Conservation (phyloP, 2,329 filamentous ascomycete species). For the Rhytidhysteron rufulum region DNA sequence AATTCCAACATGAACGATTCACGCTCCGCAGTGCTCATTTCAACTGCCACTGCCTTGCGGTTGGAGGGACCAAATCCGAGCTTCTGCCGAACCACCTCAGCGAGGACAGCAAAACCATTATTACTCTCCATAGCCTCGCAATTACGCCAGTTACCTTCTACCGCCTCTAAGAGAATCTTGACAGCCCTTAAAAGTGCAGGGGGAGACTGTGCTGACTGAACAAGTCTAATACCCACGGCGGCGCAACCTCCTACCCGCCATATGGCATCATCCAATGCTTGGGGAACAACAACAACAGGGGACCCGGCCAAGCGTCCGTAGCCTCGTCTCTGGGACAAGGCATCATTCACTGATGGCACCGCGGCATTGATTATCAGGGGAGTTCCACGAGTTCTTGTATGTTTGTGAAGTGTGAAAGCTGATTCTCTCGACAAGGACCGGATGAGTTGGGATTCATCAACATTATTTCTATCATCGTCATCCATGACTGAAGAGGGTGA, state of each 20-base stretch:
- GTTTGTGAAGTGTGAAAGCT: conserved; percentile 62
- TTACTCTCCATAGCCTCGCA: conserved; percentile 98
- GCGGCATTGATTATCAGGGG: conserved; percentile 85
- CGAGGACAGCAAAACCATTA: conserved; percentile 86
- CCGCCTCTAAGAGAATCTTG: conserved; percentile 78
- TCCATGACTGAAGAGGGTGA: conserved; percentile 76
- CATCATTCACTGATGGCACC: conserved; percentile 82
- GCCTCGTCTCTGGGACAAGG: conserved; percentile 75
- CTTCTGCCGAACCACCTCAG: conserved; percentile 79
- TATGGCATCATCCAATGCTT: conserved; percentile 82
- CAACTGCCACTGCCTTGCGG: conserved; percentile 42
- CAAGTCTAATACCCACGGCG: conserved; percentile 75
- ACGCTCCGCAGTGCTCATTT: conserved; percentile 38
- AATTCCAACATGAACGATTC: conserved; percentile 56
- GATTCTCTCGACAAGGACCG: conserved; percentile 72
- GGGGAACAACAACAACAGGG: conserved; percentile 76
- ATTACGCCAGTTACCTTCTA: conserved; percentile 91
- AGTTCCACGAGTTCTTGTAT: conserved; percentile 70
- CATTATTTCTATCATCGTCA: conserved; percentile 69
- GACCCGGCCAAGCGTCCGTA: conserved; percentile 78
- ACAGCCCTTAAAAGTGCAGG: conserved; percentile 73
- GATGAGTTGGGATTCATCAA: conserved; percentile 70
- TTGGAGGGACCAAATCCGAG: conserved; percentile 57
- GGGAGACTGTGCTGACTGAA: conserved; percentile 69
- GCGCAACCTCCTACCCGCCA: conserved; percentile 94